Evolutionary conservation across 306 rosid genomes (phyloP).

Genomic region (Ormosia emarginata): DNA sequence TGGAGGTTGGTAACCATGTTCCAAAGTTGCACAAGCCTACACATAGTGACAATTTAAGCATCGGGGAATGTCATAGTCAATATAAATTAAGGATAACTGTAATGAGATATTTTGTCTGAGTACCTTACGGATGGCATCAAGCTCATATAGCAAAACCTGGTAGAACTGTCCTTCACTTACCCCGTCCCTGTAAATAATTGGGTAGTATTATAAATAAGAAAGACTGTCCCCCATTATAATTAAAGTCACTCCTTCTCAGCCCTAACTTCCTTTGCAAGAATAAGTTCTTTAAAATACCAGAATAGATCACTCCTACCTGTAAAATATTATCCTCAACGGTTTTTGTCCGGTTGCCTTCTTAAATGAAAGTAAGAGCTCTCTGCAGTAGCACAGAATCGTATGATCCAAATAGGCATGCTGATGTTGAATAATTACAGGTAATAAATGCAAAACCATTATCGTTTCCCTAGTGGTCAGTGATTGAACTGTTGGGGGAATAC

Average conservation of each 20-base stretch:
- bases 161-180: slow-evolving; percentile 79
- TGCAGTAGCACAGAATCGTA: slow-evolving; percentile 24
- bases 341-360: slow-evolving; percentile 56
- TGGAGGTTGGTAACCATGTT: slow-evolving; percentile 77
- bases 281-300: neutral
- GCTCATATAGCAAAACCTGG: slow-evolving; percentile 72
- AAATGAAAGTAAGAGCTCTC: slow-evolving; percentile 57
- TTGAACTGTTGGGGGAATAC: too few relatives aligned
- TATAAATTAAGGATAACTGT: neutral
- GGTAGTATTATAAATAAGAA: neutral
- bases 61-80: neutral
- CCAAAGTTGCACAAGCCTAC: slow-evolving; percentile 80
- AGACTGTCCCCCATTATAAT: neutral
- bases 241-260: neutral
- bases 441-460: neutral
- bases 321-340: slow-evolving; percentile 48
- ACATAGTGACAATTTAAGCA: slow-evolving; percentile 7
- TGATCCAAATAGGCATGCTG: neutral
- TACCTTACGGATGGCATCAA: slow-evolving; percentile 78
- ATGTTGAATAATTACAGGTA: neutral
- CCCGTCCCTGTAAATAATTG: slow-evolving; percentile 48
- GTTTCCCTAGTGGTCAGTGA: neutral
- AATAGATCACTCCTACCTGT: slow-evolving; percentile 28
- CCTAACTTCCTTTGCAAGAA: neutral
- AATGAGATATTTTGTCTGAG: neutral